Evolutionary conservation across 2,329 filamentous ascomycete genomes (phyloP), one percentile per base, ranked within the genome.

Genomic region (Pyricularia grisea): DNA sequence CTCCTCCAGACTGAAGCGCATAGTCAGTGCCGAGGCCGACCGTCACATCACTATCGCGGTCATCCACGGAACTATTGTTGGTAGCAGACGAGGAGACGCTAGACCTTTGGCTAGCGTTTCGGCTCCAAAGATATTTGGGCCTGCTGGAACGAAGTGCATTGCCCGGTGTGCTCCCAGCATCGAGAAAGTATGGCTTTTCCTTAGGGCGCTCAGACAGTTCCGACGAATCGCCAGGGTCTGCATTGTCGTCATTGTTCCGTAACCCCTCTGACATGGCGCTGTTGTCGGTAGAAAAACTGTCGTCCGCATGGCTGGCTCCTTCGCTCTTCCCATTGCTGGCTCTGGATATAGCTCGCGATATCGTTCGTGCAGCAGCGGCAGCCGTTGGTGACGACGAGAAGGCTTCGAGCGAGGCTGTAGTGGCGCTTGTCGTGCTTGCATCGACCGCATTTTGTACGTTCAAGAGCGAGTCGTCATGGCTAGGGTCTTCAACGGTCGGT

Each of bases 1-100:
- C 91, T 30, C 93, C 92, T 23, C 92, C 93, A 2, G 92, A 92
- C 74, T 96, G 92, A 50, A 96, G 81, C 28, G 92, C 91, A 78
- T 90, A 95, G 77, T 97, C 93, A 10, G 88, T 88, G 7, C 90
- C 83, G 11, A 83, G 75, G 7, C 83, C 90, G 23, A 92, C 81
- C 5, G 91, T 93, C 4, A 85, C 85, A 72, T 96, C 93, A 75
- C 90, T 94, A n/a, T 87, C 87, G 10, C 81, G 82, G 71, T 92
- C 90, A 50, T 88, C 85, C 64, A 83, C 78, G 5, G 79, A 79
- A n/a, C 86, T 85, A 1, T 81, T 76, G 67, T 84, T 86, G 20
- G 84, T 84, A n/a, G 81, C 75, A 60, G 87, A 84, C 1, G 87
- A 89, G 0, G 87, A 89, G 3, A 85, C 81, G 1, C 87, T 89